Base-by-base conservation (phyloP, 2,329 filamentous ascomycete genomes). In the Huntiella savannae region DNA sequence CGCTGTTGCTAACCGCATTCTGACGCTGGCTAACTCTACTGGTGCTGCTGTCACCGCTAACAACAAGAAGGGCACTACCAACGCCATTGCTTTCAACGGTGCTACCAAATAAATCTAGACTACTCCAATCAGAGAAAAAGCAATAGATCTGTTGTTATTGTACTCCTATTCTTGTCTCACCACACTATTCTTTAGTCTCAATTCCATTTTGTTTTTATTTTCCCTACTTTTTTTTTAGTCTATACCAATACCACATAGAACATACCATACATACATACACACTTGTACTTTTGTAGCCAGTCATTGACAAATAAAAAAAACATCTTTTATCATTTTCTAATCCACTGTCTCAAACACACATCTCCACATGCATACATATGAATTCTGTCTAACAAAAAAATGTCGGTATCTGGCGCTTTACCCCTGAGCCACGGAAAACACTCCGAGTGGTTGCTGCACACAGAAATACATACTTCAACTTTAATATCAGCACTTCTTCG, bases 401-500 rank as follows among this genome's bases (percentile, higher is more conserved):
- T 48, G 46, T 48, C 16, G 43, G 41, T 42, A 16, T 33, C 41
- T 44, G 36, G 19, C 33, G 43, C 41, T 34, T n/a, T 33, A 34
- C 45, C 38, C 44, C 16, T 11, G 34, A 19, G 22, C n/a, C 19
- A 43, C 7, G 13, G 34, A 43, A 43, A 33, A 43, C n/a, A n/a
- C n/a, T 34, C 40, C n/a, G 17, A 43, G 8, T 16, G 19, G 28
- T 8, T 33, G 15, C 28, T 32, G 40, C 40, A 34, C 40, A 43
- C 33, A 10, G 12, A 17, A 43, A 37, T 28, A 19, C 39, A 42
- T 43, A 41, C 43, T 43, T 16, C 40, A 43, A 43, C 39, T 61
- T 77, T 62, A 59, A 72, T 91, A 70, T 92, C 75, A 91, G 86
- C 86, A 94, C 85, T 85, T 93, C 85, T 93, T 87, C 83, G 86